Evolutionary conservation across 2,329 filamentous ascomycete genomes (phyloP).

Genomic region (Fusarium goolgardi): DNA sequence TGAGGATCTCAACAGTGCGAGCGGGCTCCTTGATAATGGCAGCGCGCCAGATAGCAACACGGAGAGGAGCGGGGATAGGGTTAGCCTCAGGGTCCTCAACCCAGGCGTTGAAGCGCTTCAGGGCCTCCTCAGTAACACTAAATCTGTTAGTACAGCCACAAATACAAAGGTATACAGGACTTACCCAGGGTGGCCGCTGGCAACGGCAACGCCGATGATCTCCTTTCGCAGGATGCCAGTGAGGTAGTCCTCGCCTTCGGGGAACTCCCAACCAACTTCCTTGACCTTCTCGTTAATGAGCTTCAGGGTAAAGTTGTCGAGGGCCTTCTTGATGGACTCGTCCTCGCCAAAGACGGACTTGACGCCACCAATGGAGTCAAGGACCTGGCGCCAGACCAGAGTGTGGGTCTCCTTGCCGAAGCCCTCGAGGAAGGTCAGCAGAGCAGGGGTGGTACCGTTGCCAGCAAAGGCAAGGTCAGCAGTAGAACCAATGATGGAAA

Average conservation of each 20-base stretch:
- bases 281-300: constrained; percentile 80
- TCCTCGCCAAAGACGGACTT: constrained; percentile 88
- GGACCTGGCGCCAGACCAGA: constrained; percentile 88
- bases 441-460: constrained; percentile 80
- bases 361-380: constrained; percentile 79
- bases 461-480: constrained; percentile 90
- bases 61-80: constrained; percentile 84
- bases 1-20: constrained; percentile 76
- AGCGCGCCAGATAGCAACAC: constrained; percentile 82
- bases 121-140: constrained; percentile 77
- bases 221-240: constrained; percentile 84
- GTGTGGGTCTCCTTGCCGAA: constrained; percentile 85
- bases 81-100: constrained; percentile 72
- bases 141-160: constrained; percentile 39
- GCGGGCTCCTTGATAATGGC: constrained; percentile 77
- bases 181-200: constrained; percentile 79
- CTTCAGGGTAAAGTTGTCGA: constrained; percentile 83
- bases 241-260: constrained; percentile 82
- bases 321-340: constrained; percentile 73
- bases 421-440: constrained; percentile 87
- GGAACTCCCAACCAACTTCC: constrained; percentile 86
- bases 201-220: constrained; percentile 79
- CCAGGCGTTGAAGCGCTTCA: constrained; percentile 85
- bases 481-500: constrained; percentile 89
- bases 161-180: constrained; percentile 45